Base-by-base conservation (phyloP, 305 asterid genomes). In the Ajuga reptans region DNA sequence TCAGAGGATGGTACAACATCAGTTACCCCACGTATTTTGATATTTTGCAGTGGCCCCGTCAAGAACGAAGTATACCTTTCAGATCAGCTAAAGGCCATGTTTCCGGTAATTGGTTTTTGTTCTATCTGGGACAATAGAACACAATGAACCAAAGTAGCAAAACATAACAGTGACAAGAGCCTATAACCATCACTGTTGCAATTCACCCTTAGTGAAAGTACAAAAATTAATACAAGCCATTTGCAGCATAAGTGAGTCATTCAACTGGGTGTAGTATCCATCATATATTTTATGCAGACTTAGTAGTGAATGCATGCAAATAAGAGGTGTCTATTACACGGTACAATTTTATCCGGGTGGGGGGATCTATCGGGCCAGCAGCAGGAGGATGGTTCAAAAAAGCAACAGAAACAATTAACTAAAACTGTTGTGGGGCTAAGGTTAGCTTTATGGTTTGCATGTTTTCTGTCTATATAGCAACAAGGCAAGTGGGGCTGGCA, bases 401-500 rank as follows among this genome's bases (percentile, higher is more conserved):
- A 71, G 34, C 33, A 27, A 14, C 9, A 18, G 9, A 68, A 31
- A 34, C 3, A 2, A 31, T 29, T 16, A 2, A 21, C 36, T 18
- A 54, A 1, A 43, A 54, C 42, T 66, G 53, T 61, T 27, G 73
- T 56, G 78, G 78, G 72, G 78, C 60, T 45, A 56, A 34, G 53
- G 16, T 6, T 27, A 14, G 43, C 2, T 59, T 66, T 66, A 61
- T 45, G 24, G 24, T 34, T 46, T 58, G 73, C 10, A 55, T 34
- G 27, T 21, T 21, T 21, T 21, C n/a, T 21, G 27, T 21, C 27
- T 21, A 21, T n/a, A 63, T 42, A 64, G 31, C 37, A 18, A 21
- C 2, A 69, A 68, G 75, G 72, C 42, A 68, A 34, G 76, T 78
- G 79, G 76, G 69, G 71, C 45, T 66, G 62, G 52, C 57, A 55